These are phyloP conservation scores for Westerdykella sp. DNA, from an alignment of 2,329 filamentous ascomycete species.

Conservation along the genomic window DNA sequence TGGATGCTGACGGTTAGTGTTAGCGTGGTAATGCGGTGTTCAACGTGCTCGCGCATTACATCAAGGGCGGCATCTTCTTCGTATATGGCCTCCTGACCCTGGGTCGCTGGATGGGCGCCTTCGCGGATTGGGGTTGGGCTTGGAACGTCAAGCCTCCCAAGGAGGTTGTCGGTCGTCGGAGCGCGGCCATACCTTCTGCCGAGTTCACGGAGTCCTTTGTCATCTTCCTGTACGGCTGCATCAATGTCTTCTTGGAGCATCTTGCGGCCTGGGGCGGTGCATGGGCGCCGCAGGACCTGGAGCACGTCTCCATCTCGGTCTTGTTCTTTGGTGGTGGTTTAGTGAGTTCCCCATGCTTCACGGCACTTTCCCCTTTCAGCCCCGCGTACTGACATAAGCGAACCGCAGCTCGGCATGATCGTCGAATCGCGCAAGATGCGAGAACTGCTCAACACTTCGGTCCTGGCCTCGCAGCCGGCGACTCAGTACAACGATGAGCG, in stretches of 20 bases:
- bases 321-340: constrained; percentile 90
- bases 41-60: constrained; percentile 83
- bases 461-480: constrained; percentile 35
- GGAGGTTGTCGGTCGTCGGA: constrained; percentile 56
- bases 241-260: constrained; percentile 90
- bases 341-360: constrained; percentile 46
- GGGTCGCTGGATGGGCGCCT: constrained; percentile 84
- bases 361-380: not conserved
- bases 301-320: constrained; percentile 87
- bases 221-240: constrained; percentile 83
- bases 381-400: constrained; percentile 15
- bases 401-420: constrained; percentile 63
- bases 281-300: constrained; percentile 76
- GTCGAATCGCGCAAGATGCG: constrained; percentile 65
- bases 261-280: constrained; percentile 62
- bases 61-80: constrained; percentile 93
- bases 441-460: constrained; percentile 53
- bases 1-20: constrained; percentile 4
- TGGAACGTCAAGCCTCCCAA: constrained; percentile 76
- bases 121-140: constrained; percentile 86
- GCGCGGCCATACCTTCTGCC: constrained; percentile 59
- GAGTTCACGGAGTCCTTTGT: constrained; percentile 87
- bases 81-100: constrained; percentile 85
- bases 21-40: constrained; percentile 66
- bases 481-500: constrained; percentile 35